Base-by-base conservation (phyloP, 2,329 filamentous ascomycete species). In the Alternaria dauci region DNA sequence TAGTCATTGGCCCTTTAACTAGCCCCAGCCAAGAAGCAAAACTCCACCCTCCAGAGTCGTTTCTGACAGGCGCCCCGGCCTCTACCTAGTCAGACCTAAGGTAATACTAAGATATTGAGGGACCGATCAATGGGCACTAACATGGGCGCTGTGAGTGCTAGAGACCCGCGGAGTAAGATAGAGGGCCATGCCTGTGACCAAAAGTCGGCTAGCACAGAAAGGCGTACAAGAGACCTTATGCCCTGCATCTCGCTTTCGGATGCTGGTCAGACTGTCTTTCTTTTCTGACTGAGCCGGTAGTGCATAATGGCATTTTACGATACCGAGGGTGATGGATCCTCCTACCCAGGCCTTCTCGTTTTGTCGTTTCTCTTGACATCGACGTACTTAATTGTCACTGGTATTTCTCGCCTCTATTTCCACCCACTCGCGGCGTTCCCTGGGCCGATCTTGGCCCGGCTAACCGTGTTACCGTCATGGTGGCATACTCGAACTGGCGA, bases 401-500 rank as follows among this genome's bases (percentile, higher is more conserved):
- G 34, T 52, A 63, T 66, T 12, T 71, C 67, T 54, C 58, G 60
- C 5, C 55, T 70, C 18, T 69, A 59, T 30, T 69, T 72, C 38
- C 70, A 72, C 44, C 68, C 67, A 7, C 62, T 72, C 20, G 65
- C 66, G 16, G 66, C 64, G 8, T 68, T 64, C 55, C 70, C 70
- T 8, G 70, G 70, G 9, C 69, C 69, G 3, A 66, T 75, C 43
- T 68, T 66, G 59, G 68, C 71, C n/a, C 67, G 63, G 16, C 39
- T 75, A 14, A 67, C 64, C 1, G 57, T 51, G 8, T 34, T 70
- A 4, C 66, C 71, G 9, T 67, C 68, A 16, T 72, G 62, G 38
- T 93, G 91, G 77, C 87, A 92, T 65, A 89, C 89, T 39, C 89
- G 87, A 76, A 89, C 86, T 69, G 89, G 89, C 46, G 89, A 92